Evolutionary conservation across 1,284 basidiomycete genomes (phyloP), one percentile per base, ranked within the genome.

Genomic region (Laetiporus sulphureus): DNA sequence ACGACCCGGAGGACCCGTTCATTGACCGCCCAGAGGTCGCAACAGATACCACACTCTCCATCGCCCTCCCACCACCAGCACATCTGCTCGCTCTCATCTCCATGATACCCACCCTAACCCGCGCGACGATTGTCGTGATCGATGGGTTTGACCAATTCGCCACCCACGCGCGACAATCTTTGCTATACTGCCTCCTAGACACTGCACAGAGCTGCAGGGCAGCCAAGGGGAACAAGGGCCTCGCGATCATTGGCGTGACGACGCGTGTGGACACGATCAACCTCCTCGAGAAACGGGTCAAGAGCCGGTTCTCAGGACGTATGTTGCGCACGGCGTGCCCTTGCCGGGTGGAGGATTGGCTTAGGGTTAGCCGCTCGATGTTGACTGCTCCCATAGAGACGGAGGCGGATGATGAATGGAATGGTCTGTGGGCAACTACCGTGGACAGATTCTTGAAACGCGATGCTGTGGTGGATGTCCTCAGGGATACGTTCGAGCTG

Each of bases 111-210:
- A 81, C 83, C 1, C 70, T 90, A n/a, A 65, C 74, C 12, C 82
- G 86, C 19, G 83, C 93, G 1, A 83, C 88, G 0, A 63, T 97
- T 37, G 71, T 97, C 34, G 62, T 96, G 35, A 72, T 97, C 1
- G 93, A 97, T 54, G 83, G 83, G 8, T 93, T 96, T 59, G 94
- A 97, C 58, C 71, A 92, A 18, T 97, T 96, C 60, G 84, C 91
- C 1, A 73, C 83, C 10, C 91, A 95, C 63, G 78, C 91, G 34
- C 77, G 93, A 35, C 90, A 96, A 57, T 83, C 90, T 1, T 64
- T 95, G 5, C 72, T 95, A 2, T 95, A 95, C 56, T 94, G 91
- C 54, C 75, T 94, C n/a, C 71, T 93, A 49, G 83, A 91, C 53
- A 86, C 83, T 0, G 89, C 74, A 2, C 83, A 88, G 50, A 79